Evolutionary conservation across 2,329 filamentous ascomycete genomes (phyloP), one percentile per base, ranked within the genome.

Genomic region (Madurella fahalii): DNA sequence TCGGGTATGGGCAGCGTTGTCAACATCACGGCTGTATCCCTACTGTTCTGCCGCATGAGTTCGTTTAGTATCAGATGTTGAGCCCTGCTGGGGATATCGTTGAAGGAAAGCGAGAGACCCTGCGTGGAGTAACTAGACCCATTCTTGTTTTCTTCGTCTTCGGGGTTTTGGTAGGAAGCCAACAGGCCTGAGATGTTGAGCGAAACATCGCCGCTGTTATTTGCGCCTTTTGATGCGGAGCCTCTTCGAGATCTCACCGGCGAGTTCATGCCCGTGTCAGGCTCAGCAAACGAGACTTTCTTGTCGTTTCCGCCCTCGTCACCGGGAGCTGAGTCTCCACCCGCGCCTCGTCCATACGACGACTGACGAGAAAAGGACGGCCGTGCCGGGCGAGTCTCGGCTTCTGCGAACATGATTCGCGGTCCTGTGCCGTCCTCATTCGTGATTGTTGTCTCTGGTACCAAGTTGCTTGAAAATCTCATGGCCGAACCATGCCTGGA

Each of bases 31-130:
- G 89, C 89, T 1, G 90, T 90, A 17, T 88, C 78, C 40, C 69
- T 69, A 61, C 86, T 89, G 58, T 90, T 75, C 55, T 79, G 77
- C 2, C 79, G 77, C 74, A 95, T 91, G 60, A 95, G 73, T 68
- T 95, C 90, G 67, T 95, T 95, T 15, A 95, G 72, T 30, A 95
- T 92, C 37, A 95, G 72, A 69, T 95, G 89, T 68, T 95, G 90
- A 2, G 90, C 90, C 15, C 89, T 83, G 63, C 87, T 89, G 0
- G 90, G 90, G 4, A 95, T 74, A 65, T 95, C 89, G 63, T 95
- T 95, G 75, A 95, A 95, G 2, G 85, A 90, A 2, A 95, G 74
- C 0, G 89, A 81, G 3, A 90, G 71, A 2, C 82, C 78, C 50
- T 85, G 83, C 18, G 81, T 81, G 2, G 81, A 79, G 64, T 80